Base-by-base conservation (phyloP, 768 basidiomycete genomes). In the Psilocybe cubensis region DNA sequence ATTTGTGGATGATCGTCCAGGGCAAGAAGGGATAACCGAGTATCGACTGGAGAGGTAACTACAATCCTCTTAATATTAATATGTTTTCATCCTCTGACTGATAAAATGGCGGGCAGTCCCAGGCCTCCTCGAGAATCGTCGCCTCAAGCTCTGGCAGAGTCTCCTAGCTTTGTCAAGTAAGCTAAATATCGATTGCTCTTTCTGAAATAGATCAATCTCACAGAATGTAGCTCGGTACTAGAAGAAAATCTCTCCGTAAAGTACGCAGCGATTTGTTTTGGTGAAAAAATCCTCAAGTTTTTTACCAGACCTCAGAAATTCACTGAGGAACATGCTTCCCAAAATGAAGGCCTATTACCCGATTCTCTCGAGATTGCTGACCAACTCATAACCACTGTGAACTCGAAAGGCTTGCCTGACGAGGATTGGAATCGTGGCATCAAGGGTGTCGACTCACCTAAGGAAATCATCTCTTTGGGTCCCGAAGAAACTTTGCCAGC, bases 21-120 rank as follows among this genome's bases (percentile, higher is more conserved):
- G 20, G 25, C 11, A n/a, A 12, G 20, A 25, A 3, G 23, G 23
- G 38, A 44, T 20, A 31, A 17, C 9, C 9, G 54, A 48, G 33
- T 63, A 63, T 18, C 43, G 40, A 43, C 52, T 64, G 24, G 54
- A 64, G 25, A 66, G 60, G 63, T 62, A 46, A 14, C 28, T 40
- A 7, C 27, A 38, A 18, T 23, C n/a, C 4, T 48, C 11, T n/a
- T 48, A 46, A 29, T 28, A 9, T 38, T 25, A 25, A 28, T 14
- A 3, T 7, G 14, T 48, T 4, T 12, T 29, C 14, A 11, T 14
- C 24, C 18, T n/a, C 8, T 48, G 27, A 24, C 28, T 29, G 8
- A 25, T 6, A 14, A 14, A 3, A 25, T 46, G 21, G n/a, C 12
- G 20, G 4, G 23, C 35, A 66, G 65, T 28, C 65, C 63, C 24